Conservation (phyloP, 345 rosid species). For the Angophora floribunda region DNA sequence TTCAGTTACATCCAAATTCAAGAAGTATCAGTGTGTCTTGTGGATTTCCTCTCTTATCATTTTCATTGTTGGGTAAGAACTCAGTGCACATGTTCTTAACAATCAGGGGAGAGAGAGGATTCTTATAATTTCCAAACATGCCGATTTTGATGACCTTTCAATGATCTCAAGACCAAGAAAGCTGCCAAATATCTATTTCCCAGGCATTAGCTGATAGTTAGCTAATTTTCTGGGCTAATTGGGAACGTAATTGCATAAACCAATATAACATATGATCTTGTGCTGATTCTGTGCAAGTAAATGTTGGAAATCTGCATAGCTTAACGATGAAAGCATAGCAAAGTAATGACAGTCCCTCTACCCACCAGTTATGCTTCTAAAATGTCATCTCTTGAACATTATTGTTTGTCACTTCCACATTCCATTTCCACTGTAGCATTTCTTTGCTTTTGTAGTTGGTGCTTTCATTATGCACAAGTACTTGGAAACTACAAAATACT, state of each 20-base stretch:
- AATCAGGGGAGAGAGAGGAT: not conserved
- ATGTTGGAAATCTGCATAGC: not conserved
- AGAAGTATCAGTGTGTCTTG: conserved; percentile 54
- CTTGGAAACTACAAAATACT: not conserved
- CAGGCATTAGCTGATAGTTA: not conserved
- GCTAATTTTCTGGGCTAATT: not conserved
- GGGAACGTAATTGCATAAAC: not conserved
- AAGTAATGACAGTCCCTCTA: not conserved
- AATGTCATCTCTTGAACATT: not conserved
- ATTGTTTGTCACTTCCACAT: not conserved
- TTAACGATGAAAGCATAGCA: not conserved
- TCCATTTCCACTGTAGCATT: not conserved
- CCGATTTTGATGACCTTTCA: not conserved
- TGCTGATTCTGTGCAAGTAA: not conserved
- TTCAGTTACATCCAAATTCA: conserved; percentile 42
- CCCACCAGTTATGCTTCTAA: not conserved
- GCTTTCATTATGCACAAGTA: not conserved
- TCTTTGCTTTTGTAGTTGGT: not conserved
- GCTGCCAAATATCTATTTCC: not conserved
- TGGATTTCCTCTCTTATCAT: conserved; percentile 72
- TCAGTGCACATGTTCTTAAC: not conserved
- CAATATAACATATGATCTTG: not conserved
- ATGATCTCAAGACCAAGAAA: not conserved
- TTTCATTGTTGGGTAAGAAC: conserved; percentile 58
- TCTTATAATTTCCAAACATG: not conserved